Evolutionary conservation across 179 eudicot species (phyloP), one percentile per base, ranked within the genome.

Genomic region (Patellifolia procumbens): DNA sequence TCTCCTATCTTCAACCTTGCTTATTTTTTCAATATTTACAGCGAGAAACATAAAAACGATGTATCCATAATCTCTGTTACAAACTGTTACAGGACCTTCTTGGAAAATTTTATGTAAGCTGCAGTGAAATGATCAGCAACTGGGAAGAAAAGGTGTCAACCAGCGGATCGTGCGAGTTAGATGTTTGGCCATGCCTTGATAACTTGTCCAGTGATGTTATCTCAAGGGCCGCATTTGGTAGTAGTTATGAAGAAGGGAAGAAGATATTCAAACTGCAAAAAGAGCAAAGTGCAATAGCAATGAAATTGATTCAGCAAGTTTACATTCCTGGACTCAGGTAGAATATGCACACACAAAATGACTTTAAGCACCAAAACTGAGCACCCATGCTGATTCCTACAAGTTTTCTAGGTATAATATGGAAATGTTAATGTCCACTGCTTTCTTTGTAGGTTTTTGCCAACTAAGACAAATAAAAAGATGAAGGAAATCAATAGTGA

Each of bases 251-350:
- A 64, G 79, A 82, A 60, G 85, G 85, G 12, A 64, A 74, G 72
- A 74, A 73, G 67, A 81, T 81, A 59, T 81, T 77, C 35, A 24
- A 68, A 2, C 76, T 81, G 2, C 84, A 77, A 28, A 74, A 70
- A 42, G 78, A 81, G 72, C 84, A 81, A 31, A 74, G 55, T 42
- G 65, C 74, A 8, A 67, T 81, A 0, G 72, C 74, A 0, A 72
- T 77, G 48, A 77, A 77, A 34, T 59, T 76, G 61, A 77, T 76
- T 42, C 74, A 72, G 8, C 67, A 52, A 42, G 81, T 77, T 32
- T 81, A 81, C 78, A 68, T 81, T 37, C 84, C 84, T 42, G 81
- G 84, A 62, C 70, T 68, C 49, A 77, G 84, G 84, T 81, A n/a
- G n/a, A n/a, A 77, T 39, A 3, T 39, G 8, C 43, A 64, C 15